Conservation (phyloP, 2,329 filamentous ascomycete species). For the Aspergillus ochraceus region DNA sequence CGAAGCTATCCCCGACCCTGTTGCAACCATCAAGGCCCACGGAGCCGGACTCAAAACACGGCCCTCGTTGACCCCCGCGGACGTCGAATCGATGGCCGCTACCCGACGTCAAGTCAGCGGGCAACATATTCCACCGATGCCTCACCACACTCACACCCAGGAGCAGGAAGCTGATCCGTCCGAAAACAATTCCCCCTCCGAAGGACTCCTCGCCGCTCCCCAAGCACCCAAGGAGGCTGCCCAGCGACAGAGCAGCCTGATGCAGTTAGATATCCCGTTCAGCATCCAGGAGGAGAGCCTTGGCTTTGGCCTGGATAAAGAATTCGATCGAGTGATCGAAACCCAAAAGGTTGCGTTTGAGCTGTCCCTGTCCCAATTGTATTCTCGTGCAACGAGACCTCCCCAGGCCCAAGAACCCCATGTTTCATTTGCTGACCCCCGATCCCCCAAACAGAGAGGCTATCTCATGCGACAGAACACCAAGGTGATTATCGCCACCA, state of each 20-base stretch:
- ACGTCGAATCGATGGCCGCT: conserved; percentile 81
- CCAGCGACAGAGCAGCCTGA: conserved; percentile 70
- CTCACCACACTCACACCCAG: conserved; percentile 24
- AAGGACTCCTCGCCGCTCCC: conserved; percentile 27
- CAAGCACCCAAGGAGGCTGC: conserved; percentile 15
- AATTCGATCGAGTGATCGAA: conserved; percentile 94
- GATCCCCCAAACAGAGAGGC: conserved; percentile 75
- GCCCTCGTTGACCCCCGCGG: conserved; percentile 81
- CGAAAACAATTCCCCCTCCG: conserved; percentile 15
- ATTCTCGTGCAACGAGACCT: conserved; percentile 16
- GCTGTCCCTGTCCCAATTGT: conserved; percentile 42
- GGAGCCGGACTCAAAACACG: conserved; percentile 86
- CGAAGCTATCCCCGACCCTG: conserved; percentile 72
- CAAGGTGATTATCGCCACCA: conserved; percentile 90
- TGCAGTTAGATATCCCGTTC: conserved; percentile 79
- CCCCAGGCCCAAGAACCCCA: conserved; percentile 12
- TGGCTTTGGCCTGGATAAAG: conserved; percentile 81
- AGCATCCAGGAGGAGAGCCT: conserved; percentile 66
- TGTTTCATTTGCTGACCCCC: conserved; percentile 61
- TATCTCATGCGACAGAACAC: conserved; percentile 99
- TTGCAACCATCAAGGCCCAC: conserved; percentile 86
- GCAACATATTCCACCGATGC: conserved; percentile 54
- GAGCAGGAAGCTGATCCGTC: conserved; percentile 19
- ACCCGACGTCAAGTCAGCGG: conserved; percentile 81
- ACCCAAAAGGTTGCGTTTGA: conserved; percentile 84